A percentile compares a stretch with the other conserved stretches of the same genome.
phyloP scores from a whole-genome alignment of 2,329 filamentous ascomycete genomes.

The Fusarium denticulatum region DNA sequence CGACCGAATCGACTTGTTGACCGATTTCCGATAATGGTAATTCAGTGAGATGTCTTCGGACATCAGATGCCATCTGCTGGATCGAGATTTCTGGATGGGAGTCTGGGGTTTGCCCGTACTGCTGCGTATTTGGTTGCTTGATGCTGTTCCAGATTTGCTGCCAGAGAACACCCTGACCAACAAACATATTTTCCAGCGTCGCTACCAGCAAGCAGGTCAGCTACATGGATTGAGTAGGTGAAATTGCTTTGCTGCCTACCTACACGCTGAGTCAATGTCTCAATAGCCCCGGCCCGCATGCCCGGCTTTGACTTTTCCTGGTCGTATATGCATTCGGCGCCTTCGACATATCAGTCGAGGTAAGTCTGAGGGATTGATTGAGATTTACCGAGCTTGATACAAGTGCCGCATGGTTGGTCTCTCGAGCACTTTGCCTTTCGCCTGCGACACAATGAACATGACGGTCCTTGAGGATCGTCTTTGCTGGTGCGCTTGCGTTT shows the following conservation, averaged over 20 bases:
- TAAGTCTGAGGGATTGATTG: too few species aligned
- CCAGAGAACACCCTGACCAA: slow-evolving; percentile 50
- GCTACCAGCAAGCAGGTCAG: not conserved
- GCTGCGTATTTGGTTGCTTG: not conserved
- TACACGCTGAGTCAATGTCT: slow-evolving; percentile 48
- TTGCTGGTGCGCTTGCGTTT: not conserved
- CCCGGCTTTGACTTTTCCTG: slow-evolving; percentile 47
- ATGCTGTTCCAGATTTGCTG: slow-evolving; percentile 45
- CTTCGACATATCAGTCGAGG: not conserved
- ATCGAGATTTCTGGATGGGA: not conserved
- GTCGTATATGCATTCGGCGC: slow-evolving; percentile 49
- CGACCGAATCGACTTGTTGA: not conserved
- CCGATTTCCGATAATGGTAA: not conserved
- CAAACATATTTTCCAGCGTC: slow-evolving; percentile 51
- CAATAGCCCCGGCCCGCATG: slow-evolving; percentile 48
- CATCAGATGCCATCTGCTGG: slow-evolving; percentile 1
- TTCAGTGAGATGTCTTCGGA: not conserved
- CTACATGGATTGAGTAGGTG: too few species aligned
- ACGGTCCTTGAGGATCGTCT: not conserved
- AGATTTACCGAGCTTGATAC: not conserved
- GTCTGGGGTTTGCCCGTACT: not conserved
- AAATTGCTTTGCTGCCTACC: slow-evolving; percentile 21
- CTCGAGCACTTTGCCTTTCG: not conserved
- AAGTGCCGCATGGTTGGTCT: not conserved
- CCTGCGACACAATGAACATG: not conserved